Evolutionary conservation across 2,329 filamentous ascomycete genomes (phyloP), one percentile per base, ranked within the genome.

Genomic region (Stachybotrys echinatus): DNA sequence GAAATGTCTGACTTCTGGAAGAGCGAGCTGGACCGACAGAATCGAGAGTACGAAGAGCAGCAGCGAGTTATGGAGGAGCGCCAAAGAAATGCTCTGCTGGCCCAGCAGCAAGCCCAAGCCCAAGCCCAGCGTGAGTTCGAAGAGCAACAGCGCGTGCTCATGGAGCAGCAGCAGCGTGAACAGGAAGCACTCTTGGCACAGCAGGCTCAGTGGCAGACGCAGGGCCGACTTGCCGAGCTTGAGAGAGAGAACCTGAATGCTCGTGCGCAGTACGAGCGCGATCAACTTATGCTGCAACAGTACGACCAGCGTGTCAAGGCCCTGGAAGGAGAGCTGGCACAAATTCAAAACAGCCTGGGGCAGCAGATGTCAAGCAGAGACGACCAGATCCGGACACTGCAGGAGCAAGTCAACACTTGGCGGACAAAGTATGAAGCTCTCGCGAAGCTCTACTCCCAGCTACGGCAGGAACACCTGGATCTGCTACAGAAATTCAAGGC

Each of bases 1-100:
- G 90, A 95, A 45, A 97, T 99, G 64, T 89, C 89, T 48, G 94
- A 99, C 61, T 99, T 99, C 69, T 99, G 94, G 94, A 95, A 95
- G 72, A 89, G 84, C 58, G 92, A 97, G 67, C 82, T 96, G 54
- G 87, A 88, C 57, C 82, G 91, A 31, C 91, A 96, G 67, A 95
- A 97, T 66, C 85, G 91, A 58, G 91, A 96, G 66, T 99, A 95
- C 63, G 94, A 95, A 64, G 90, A 92, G 44, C 92, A 99, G 69
- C 94, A 99, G 72, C 82, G 86, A 37, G 84, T 94, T 17, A 72
- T 99, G 43, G 88, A 95, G 63, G 87, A 92, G 58, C 89, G 92
- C 57, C 92, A 92, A 73, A 86, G 92, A 57, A 83, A 89, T 12
- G 85, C 91, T 55, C 82, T 94, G 48, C 79, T 85, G 48, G 84